A percentile compares a stretch with the other conserved stretches of the same genome.
Conservation (phyloP, 148 eudicot genomes). For the Cornus controversa region DNA sequence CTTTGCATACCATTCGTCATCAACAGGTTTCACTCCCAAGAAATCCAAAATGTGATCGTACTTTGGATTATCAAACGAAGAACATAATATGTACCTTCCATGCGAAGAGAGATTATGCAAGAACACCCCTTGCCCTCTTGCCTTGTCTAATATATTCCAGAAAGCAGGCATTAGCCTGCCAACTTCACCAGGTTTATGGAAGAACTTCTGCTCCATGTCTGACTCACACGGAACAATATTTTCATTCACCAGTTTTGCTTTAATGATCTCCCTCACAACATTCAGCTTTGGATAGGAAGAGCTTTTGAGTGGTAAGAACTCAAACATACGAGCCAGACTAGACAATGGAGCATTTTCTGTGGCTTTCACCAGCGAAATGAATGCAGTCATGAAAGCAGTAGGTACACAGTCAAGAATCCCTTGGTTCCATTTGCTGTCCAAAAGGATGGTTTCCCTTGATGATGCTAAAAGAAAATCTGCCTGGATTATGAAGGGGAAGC, state of each 20-base stretch:
- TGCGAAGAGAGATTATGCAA: slow-evolving; percentile 59
- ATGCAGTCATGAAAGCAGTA: slow-evolving; percentile 49
- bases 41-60: slow-evolving; percentile 44
- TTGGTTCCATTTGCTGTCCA: slow-evolving; percentile 63
- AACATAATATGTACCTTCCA: slow-evolving; percentile 49
- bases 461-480: slow-evolving; percentile 73
- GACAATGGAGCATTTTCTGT: slow-evolving; percentile 45
- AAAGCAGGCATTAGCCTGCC: slow-evolving; percentile 48
- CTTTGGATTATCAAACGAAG: slow-evolving; percentile 46
- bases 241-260: slow-evolving; percentile 31
- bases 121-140: slow-evolving; percentile 37
- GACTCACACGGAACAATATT: slow-evolving; percentile 54
- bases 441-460: slow-evolving; percentile 60
- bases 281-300: slow-evolving; percentile 42
- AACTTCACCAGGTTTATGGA: slow-evolving; percentile 60
- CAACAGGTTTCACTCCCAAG: slow-evolving; percentile 44
- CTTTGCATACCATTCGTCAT: slow-evolving; percentile 57
- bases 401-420: slow-evolving; percentile 73
- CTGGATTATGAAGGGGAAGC: slow-evolving; percentile 67
- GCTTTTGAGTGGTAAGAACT: slow-evolving; percentile 40
- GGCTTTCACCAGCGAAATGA: slow-evolving; percentile 40
- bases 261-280: slow-evolving; percentile 43
- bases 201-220: slow-evolving; percentile 36
- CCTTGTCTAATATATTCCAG: slow-evolving; percentile 46
- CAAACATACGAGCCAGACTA: slow-evolving; percentile 39